Conservation (phyloP, 441 rosid genomes). For the Croton setiger region DNA sequence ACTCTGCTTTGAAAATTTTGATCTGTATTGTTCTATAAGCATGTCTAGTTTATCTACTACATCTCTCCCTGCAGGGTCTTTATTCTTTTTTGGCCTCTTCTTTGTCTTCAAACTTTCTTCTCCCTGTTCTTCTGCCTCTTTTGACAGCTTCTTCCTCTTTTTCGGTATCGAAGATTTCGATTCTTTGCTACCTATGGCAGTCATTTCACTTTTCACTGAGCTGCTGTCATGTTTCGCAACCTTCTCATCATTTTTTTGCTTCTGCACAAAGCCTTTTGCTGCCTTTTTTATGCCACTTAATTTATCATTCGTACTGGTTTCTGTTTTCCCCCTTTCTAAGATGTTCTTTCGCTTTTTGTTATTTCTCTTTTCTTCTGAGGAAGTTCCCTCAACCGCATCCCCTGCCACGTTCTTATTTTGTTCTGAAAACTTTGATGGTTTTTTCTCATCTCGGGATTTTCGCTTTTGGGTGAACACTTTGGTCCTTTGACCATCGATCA, state of each 20-base stretch:
- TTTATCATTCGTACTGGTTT: constrained; percentile 27
- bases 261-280: constrained; percentile 22
- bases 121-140: constrained; percentile 25
- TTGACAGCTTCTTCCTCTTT: constrained; percentile 41
- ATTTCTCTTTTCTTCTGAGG: constrained; percentile 19
- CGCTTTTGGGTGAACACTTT: constrained; percentile 36
- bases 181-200: constrained; percentile 3
- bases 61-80: constrained; percentile 45
- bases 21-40: constrained; percentile 63
- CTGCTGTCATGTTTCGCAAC: constrained; percentile 22
- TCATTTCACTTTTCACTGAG: constrained; percentile 25
- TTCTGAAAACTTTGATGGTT: constrained; percentile 19
- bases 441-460: constrained; percentile 35
- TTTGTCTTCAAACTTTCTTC: constrained; percentile 28
- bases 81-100: constrained; percentile 42
- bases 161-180: constrained; percentile 19
- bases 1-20: constrained; percentile 58
- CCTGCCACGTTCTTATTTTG: constrained; percentile 9
- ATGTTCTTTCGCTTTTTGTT: constrained; percentile 43
- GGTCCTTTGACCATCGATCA: constrained; percentile 21
- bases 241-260: constrained; percentile 13
- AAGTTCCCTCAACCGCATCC: constrained; percentile 15
- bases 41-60: constrained; percentile 62
- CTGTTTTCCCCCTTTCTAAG: constrained; percentile 26
- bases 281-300: constrained; percentile 23